Conservation (phyloP, 257 asterid genomes). For the Capsicum baccatum region DNA sequence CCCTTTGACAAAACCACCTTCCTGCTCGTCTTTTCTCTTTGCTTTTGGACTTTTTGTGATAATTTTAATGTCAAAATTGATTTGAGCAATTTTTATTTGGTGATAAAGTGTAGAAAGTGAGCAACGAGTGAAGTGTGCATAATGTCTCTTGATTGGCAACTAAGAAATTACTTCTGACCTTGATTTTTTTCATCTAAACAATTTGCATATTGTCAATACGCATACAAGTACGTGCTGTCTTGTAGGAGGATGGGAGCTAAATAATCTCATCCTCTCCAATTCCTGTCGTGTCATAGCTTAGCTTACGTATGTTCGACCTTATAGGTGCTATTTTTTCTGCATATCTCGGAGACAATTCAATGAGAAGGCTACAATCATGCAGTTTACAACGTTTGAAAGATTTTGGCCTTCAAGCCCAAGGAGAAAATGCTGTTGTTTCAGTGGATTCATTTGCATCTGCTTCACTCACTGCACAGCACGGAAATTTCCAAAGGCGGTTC, state of each 20-base stretch:
- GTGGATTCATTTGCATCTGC: conserved; percentile 69
- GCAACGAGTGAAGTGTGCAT: background rate
- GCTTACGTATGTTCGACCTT: conserved; percentile 2
- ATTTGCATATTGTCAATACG: background rate
- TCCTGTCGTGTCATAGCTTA: background rate
- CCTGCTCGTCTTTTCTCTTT: background rate
- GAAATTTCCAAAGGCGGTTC: conserved; percentile 69
- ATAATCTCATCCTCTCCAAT: conserved; percentile 10
- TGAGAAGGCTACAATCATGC: conserved; percentile 42
- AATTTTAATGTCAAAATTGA: background rate
- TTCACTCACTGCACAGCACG: conserved; percentile 69
- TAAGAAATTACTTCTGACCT: background rate
- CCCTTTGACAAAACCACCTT: background rate
- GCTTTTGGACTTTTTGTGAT: background rate
- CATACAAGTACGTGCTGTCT: background rate
- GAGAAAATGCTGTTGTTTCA: conserved; percentile 52
- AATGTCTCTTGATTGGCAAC: background rate
- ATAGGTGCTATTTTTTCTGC: conserved; percentile 71
- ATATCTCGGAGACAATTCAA: conserved; percentile 56
- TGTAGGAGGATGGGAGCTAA: background rate
- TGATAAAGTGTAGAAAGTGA: conserved; percentile 8
- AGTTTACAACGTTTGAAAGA: conserved; percentile 33
- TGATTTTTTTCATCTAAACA: background rate
- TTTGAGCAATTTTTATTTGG: background rate
- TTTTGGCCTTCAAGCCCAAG: conserved; percentile 45